Base-by-base conservation (phyloP, 140 eudicot species). In the Flaveria floridana region DNA sequence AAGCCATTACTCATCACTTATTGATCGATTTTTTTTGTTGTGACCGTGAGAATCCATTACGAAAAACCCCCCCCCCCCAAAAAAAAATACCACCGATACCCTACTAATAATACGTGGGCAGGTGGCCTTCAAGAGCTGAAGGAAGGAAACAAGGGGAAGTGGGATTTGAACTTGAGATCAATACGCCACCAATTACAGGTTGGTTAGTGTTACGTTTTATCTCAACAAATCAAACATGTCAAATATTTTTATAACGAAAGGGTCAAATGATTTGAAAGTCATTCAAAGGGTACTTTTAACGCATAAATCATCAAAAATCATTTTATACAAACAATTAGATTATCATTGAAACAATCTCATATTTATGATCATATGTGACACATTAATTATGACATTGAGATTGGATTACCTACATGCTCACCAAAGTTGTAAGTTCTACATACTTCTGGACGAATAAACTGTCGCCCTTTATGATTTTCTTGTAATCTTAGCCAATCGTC, bases 371-470 rank as follows among this genome's bases (percentile, higher is more conserved):
- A 58, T 21, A 12, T 12, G 6, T 63, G 68, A 14, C 47, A 65
- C 25, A 37, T 3, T 37, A 65, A 10, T n/a, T 41, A 41, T 67
- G 74, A 67, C 12, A 34, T 44, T 55, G 56, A 61, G 19, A 70
- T 10, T 13, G 67, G 18, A 76, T 74, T 74, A 79, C 95, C 28
- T 88, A 94, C 99, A 85, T 94, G 99, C 86, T 94, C 99, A 48
- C 99, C 99, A 65, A 94, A 94, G 81, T 94, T 94, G 78, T 90
- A 94, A 19, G 99, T 94, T 71, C 99, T 84, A 88, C 97, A 94
- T 46, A 94, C 87, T 90, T 94, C 99, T 65, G 99, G 99, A 37
- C 96, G 93, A 68, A 94, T 86, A 76, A 90, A 87, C 39, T 90
- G 99, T 19, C 99, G 82, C 72, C 97, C 99, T 77, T 57, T 73